Conservation (phyloP, 345 rosid species). For the Salix exigua region DNA sequence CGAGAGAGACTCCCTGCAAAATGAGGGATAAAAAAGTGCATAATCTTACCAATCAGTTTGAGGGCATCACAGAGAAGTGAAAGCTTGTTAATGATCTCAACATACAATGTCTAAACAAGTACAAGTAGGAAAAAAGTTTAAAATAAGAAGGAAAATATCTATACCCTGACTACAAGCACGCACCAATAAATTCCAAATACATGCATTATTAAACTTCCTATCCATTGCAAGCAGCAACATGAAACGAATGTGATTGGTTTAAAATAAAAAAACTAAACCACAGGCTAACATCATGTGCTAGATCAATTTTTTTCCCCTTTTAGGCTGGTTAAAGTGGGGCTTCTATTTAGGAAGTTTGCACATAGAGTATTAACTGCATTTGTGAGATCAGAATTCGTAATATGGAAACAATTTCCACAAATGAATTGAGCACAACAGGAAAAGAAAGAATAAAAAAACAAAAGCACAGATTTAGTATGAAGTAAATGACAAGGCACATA, state of each 20-base stretch:
- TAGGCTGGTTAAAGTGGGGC: background rate
- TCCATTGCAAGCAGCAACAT: no score
- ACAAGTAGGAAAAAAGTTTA: no score
- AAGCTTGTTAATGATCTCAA: background rate
- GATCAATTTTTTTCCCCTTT: background rate
- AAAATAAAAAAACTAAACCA: background rate
- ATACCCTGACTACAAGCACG: no score
- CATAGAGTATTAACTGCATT: no score
- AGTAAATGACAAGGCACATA: background rate
- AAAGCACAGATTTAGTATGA: background rate
- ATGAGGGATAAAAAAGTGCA: conserved; percentile 7
- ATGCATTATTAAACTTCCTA: no score
- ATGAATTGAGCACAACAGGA: background rate
- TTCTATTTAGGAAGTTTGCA: no score
- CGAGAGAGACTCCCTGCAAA: conserved; percentile 67
- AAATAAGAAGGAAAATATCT: no score
- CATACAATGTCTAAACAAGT: no score
- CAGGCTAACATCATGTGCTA: background rate
- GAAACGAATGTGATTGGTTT: no score
- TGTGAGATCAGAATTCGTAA: no score
- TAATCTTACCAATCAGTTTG: background rate
- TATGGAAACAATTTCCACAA: background rate
- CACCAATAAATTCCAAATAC: no score
- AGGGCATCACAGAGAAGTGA: background rate
- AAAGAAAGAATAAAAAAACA: background rate